phyloP scores from a whole-genome alignment of 768 basidiomycete genomes.

The Tulasnella sp. region DNA sequence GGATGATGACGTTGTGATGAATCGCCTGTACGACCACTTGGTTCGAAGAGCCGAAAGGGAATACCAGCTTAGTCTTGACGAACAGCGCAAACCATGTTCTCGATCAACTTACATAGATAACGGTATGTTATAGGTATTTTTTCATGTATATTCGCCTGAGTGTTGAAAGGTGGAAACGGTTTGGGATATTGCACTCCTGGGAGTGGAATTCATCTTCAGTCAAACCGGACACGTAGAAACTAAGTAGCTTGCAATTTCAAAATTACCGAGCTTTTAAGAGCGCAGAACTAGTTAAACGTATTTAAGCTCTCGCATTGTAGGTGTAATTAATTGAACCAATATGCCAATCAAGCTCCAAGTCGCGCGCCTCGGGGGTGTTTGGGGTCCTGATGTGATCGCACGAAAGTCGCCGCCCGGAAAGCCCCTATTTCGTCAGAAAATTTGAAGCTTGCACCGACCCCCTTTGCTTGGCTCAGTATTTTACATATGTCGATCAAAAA shows the following conservation, averaged over 20 bases:
- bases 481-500: neutral
- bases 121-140: neutral
- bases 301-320: no score
- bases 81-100: neutral
- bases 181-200: neutral
- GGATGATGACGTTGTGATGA: neutral
- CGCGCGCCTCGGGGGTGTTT: no score
- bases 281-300: no score
- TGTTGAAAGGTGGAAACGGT: neutral
- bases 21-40: neutral
- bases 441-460: neutral
- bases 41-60: neutral
- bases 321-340: no score
- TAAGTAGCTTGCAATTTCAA: no score
- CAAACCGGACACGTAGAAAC: no score
- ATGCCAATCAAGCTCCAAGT: no score
- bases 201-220: no score
- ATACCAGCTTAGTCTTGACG: neutral
- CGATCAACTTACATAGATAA: neutral
- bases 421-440: constrained; percentile 18
- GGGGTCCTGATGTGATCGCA: neutral
- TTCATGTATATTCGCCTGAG: neutral
- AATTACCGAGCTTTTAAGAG: no score
- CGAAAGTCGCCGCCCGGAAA: neutral
- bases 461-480: neutral